Evolutionary conservation across 345 rosid species (phyloP).

Genomic region (Euphorbia lathyris): DNA sequence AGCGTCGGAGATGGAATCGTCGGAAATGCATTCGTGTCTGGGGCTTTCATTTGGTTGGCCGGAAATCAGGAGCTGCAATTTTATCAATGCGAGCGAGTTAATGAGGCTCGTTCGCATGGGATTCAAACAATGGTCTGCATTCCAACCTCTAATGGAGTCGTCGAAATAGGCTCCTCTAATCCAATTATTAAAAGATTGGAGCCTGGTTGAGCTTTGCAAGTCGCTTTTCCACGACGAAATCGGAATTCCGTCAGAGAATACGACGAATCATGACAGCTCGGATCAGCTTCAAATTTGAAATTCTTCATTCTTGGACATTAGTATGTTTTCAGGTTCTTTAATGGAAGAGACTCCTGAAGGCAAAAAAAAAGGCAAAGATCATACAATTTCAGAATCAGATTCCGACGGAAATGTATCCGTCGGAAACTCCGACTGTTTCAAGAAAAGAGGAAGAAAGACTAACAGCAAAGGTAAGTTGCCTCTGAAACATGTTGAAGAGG

Average conservation of each 20-base stretch:
- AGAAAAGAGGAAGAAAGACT: constrained; percentile 36
- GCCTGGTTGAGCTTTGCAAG: constrained; percentile 35
- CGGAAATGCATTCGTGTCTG: constrained; percentile 35
- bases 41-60: constrained; percentile 37
- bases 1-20: constrained; percentile 33
- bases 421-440: constrained; percentile 1
- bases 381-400: constrained; percentile 38
- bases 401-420: constrained; percentile 25
- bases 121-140: constrained; percentile 46
- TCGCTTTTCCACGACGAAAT: constrained; percentile 30
- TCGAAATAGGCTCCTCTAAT: constrained; percentile 55
- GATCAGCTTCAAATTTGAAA: too few relatives aligned
- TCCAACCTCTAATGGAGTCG: constrained; percentile 44
- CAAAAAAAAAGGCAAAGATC: constrained; percentile 27
- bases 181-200: constrained; percentile 35
- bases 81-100: constrained; percentile 41
- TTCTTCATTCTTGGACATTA: constrained; percentile 24
- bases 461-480: constrained; percentile 33
- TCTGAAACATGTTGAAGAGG: constrained; percentile 70
- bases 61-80: constrained; percentile 33
- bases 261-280: background rate
- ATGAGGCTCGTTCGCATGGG: constrained; percentile 47
- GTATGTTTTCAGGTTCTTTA: constrained; percentile 19
- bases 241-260: background rate
- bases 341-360: constrained; percentile 10